Evolutionary conservation across 495 filamentous ascomycete genomes (phyloP), one percentile per base, ranked within the genome.

Genomic region (Podospora anserina): DNA sequence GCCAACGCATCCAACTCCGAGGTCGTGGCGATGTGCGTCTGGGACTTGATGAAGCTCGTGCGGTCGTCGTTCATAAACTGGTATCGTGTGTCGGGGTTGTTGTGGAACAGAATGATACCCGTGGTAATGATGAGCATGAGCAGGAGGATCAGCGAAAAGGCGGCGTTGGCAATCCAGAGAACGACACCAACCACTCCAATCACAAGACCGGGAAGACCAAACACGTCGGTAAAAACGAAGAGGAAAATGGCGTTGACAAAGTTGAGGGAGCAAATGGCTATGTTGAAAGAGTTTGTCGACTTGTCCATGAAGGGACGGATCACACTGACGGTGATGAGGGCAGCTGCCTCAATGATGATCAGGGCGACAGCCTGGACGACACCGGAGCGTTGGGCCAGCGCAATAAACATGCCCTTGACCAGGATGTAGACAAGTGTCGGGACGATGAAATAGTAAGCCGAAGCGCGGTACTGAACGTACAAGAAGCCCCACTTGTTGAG

Each of bases 401-500:
- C 92, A 72, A 99, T 89, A 78, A 98, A 98, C 84, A 97, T 90
- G 56, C 88, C 86, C 84, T 97, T 98, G 75, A 96, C 68, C 16
- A 98, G 77, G 34, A 90, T 88, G 74, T 98, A 97, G 54, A 83
- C 73, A 53, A 99, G 84, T 54, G 91, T 77, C 0, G 94, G 94
- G 18, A 96, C 88, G 75, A 98, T 91, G 78, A 96, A 99, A 82
- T 96, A 99, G 83, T 99, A 99, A 6, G 93, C 92, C 1, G 94
- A 94, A 23, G 95, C 94, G 66, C 94, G 90, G 83, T 97, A 98
- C 78, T 97, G 95, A 66, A 99, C 92, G 76, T 99, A 99, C 32
- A 99, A 82, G 82, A 98, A 99, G 18, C 95, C 95, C 95, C 95
- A 97, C 82, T 97, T 96, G 87, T 99, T 97, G 68, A 99, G 82